Conservation (phyloP, 2,329 filamentous ascomycete species). For the Elsinoe batatas region DNA sequence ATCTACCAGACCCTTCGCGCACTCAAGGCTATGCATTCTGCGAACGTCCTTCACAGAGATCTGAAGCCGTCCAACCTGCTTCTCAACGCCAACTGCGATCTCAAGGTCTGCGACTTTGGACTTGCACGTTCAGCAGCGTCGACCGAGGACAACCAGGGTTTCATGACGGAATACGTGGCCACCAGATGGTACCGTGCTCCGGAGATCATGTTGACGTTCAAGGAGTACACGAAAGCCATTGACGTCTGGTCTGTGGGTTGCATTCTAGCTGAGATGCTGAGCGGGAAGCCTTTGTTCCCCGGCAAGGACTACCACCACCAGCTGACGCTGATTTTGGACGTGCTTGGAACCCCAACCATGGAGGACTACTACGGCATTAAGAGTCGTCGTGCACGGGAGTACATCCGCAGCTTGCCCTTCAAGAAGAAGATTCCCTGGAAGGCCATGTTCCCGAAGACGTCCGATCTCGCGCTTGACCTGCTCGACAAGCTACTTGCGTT, state of each 20-base stretch:
- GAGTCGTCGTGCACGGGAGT: constrained; percentile 90
- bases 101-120: constrained; percentile 98
- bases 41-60: constrained; percentile 94
- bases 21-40: constrained; percentile 98
- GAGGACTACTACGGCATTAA: constrained; percentile 99
- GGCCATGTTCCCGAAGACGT: constrained; percentile 96
- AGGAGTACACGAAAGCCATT: constrained; percentile 99
- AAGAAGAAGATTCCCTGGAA: constrained; percentile 82
- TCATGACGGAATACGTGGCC: constrained; percentile 99
- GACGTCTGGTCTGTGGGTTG: constrained; percentile 99
- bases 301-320: constrained; percentile 99
- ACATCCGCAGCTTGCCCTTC: constrained; percentile 69
- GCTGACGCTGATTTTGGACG: constrained; percentile 90
- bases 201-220: constrained; percentile 99
- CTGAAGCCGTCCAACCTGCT: constrained; percentile 95
- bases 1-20: constrained; percentile 98
- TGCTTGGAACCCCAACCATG: constrained; percentile 97
- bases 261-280: constrained; percentile 97
- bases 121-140: constrained; percentile 86
- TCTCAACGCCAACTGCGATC: constrained; percentile 94
- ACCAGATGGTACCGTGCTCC: constrained; percentile 98
- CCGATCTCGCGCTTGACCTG: constrained; percentile 86
- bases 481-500: constrained; percentile 94
- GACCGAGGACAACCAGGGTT: constrained; percentile 98
- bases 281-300: constrained; percentile 93